Base-by-base conservation (phyloP, 1,139 yeast genomes). In the Blastobotrys indianensis region DNA sequence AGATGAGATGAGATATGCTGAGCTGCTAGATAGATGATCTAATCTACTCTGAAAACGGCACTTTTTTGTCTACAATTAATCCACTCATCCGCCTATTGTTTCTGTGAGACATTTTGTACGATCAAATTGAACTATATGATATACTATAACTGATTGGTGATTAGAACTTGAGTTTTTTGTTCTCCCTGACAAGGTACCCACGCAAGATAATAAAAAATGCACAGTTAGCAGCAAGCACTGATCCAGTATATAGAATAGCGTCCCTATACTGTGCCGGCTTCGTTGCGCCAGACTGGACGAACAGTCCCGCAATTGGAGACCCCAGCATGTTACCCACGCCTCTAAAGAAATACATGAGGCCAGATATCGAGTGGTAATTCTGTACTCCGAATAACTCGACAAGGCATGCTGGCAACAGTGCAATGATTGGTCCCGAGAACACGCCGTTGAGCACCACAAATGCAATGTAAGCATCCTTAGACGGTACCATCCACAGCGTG, bases 321-420 rank as follows among this genome's bases (percentile, higher is more conserved):
- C 59, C 59, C 33, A 55, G 44, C 30, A 55, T 39, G 37, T 49
- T 55, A 4, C 58, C 59, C n/a, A 53, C 32, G 2, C 59, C 59
- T 32, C 58, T 39, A 30, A 40, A 39, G 25, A 55, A 46, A 39
- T 55, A 55, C 55, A 55, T 45, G 39, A 55, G 44, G 11, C 59
- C 58, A 12, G 51, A 46, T 11, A 54, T 46, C 5, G 57, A 50
- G 34, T 50, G 47, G 46, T 51, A 55, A 38, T 54, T 50, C 41
- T 54, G 56, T 15, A 50, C 50, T 6, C 75, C 75, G 56, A 69
- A 71, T 8, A 70, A 41, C 43, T 71, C 74, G 16, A 64, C 64
- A 45, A 70, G 52, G 41, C 72, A 67, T 1, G 74, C 61, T 1
- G 75, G 75, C 29, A 71, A 52, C 9, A 70, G 55, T 0, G 73